Conservation (phyloP, 352 stramenopile species). For the Phytophthora ramorum region DNA sequence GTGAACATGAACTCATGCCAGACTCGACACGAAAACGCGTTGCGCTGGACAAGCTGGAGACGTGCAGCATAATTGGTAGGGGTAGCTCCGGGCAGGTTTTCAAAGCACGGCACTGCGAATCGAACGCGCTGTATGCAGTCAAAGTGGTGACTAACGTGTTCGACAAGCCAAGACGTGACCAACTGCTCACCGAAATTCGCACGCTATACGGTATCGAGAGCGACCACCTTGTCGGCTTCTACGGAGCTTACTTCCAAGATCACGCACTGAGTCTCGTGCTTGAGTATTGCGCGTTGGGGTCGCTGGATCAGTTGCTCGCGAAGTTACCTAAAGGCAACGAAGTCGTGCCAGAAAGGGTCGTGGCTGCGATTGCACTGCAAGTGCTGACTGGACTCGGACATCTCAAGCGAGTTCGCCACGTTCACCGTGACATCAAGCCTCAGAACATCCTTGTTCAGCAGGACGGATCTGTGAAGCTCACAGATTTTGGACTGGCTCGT, state of each 20-base stretch:
- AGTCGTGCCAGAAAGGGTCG: slow-evolving; percentile 55
- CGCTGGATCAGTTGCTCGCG: slow-evolving; percentile 50
- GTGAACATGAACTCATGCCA: slow-evolving; percentile 10
- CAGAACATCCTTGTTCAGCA: slow-evolving; percentile 92
- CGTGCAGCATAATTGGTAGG: slow-evolving; percentile 57
- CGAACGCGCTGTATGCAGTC: slow-evolving; percentile 57
- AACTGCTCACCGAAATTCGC: slow-evolving; percentile 82
- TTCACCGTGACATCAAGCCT: slow-evolving; percentile 95
- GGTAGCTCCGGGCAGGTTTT: slow-evolving; percentile 73
- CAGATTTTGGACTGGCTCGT: slow-evolving; percentile 77
- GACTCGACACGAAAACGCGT: slow-evolving; percentile 38
- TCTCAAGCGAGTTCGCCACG: slow-evolving; percentile 75
- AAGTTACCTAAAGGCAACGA: slow-evolving; percentile 14
- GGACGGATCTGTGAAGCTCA: slow-evolving; percentile 82
- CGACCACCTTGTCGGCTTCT: slow-evolving; percentile 68
- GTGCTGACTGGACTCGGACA: slow-evolving; percentile 65
- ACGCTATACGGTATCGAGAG: slow-evolving; percentile 79
- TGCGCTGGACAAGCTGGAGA: slow-evolving; percentile 61
- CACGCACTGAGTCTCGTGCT: slow-evolving; percentile 74
- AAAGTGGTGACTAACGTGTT: slow-evolving; percentile 83
- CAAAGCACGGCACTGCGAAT: slow-evolving; percentile 51
- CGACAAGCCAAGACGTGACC: slow-evolving; percentile 77
- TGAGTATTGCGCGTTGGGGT: slow-evolving; percentile 69
- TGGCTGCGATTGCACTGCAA: slow-evolving; percentile 67
- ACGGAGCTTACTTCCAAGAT: slow-evolving; percentile 79